Base-by-base conservation (phyloP, 345 rosid genomes). In the Eucalyptus curtisii region DNA sequence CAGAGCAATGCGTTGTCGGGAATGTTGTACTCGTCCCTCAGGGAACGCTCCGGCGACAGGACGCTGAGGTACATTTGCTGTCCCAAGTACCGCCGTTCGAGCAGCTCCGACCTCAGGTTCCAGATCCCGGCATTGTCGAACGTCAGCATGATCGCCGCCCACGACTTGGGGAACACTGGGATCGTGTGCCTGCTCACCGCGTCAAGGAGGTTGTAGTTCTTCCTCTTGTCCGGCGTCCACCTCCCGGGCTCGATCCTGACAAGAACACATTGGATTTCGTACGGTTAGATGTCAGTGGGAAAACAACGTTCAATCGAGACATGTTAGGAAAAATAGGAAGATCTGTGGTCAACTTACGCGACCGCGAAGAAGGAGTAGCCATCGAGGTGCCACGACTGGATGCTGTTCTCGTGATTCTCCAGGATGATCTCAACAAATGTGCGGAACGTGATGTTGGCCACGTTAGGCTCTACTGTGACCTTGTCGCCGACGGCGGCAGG, bases 91-190 rank as follows among this genome's bases (percentile, higher is more conserved):
- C 89, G 59, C 6, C 89, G 89, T 86, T 91, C 93, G 42, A 87
- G 81, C 49, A 50, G 16, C 88, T 89, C 93, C 53, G 93, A 90
- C 88, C 93, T 90, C 86, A 91, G 13, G 88, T 91, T 91, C 93
- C 93, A 91, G 86, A 91, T 87, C 52, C 93, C 93, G n/a, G 90
- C 89, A 27, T 91, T 91, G 89, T 91, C 93, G 79, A 91, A 91
- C 12, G 93, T 90, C 61, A 89, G 85, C 87, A 90, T 79, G 20
- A 91, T 89, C 30, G 93, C 93, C 4, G 93, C 93, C 93, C 93
- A 91, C 3, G 91, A 90, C 48, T 91, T 90, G 11, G 93, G 93
- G 88, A 89, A 91, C 61, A 91, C 93, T 24, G 90, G 93, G 64
- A 91, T 42, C 12, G 93, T 90, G 57, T 90, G 91, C 81, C 93